These are phyloP conservation scores for Verticillium dahliae DNA, from an alignment of 2,329 filamentous ascomycete species.

Conservation along the genomic window DNA sequence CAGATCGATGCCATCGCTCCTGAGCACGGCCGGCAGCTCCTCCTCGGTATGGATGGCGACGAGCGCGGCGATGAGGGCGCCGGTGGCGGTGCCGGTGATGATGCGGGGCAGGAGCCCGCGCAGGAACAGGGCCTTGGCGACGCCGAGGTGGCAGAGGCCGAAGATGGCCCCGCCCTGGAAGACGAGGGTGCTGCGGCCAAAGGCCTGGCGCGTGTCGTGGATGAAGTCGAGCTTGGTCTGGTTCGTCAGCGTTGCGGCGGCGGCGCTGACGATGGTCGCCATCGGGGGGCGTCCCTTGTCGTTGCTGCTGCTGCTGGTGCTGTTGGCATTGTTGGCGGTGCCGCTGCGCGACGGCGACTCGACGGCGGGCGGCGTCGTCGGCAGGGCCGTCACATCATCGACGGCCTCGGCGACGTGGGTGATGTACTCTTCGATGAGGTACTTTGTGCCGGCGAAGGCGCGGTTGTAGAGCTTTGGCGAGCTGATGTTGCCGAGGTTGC, in stretches of 20 bases:
- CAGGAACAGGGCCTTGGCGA: conserved; percentile 80
- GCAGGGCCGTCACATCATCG: conserved; percentile 64
- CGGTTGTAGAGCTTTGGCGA: conserved; percentile 75
- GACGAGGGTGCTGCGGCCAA: conserved; percentile 79
- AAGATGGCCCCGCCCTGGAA: conserved; percentile 89
- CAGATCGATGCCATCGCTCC: conserved; percentile 75
- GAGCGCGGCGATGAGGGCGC: conserved; percentile 81
- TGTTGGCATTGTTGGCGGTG: neutral
- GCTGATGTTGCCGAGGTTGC: conserved; percentile 89
- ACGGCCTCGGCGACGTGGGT: conserved; percentile 76
- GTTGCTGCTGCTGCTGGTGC: neutral
- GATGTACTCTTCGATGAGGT: conserved; percentile 86
- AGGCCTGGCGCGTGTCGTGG: conserved; percentile 80
- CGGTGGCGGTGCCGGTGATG: conserved; percentile 85
- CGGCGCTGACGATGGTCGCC: conserved; percentile 23
- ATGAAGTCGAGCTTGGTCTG: conserved; percentile 81
- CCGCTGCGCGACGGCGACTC: neutral
- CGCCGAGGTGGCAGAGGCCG: conserved; percentile 81
- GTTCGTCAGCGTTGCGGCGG: conserved; percentile 45
- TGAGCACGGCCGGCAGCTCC: conserved; percentile 70
- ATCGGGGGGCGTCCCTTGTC: neutral
- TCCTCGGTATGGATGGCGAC: conserved; percentile 84
- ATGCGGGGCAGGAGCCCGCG: conserved; percentile 79
- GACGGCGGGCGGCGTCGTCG: conserved; percentile 39
- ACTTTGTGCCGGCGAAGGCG: conserved; percentile 82